A percentile compares a stretch with the other conserved stretches of the same genome.
phyloP scores from a whole-genome alignment of 441 rosid genomes.

The Raphanus hybrid region DNA sequence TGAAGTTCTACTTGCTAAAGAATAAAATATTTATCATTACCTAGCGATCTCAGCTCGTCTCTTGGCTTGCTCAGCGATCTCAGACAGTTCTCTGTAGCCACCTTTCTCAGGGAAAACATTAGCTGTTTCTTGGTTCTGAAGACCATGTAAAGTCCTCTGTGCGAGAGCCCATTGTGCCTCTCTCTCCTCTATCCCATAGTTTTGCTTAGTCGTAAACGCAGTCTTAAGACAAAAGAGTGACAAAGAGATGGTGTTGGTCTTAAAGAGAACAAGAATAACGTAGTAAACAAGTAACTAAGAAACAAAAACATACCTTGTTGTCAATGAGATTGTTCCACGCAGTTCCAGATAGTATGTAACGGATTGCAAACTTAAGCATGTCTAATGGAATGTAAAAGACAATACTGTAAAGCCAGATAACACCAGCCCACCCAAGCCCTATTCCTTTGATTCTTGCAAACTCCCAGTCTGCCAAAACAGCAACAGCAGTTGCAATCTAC shows the following conservation, averaged over 20 bases:
- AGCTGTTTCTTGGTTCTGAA: constrained; percentile 70
- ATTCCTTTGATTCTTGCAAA: constrained; percentile 79
- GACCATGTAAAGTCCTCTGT: constrained; percentile 90
- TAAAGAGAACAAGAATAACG: constrained; percentile 8
- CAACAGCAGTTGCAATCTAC: constrained; percentile 79
- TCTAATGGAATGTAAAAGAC: constrained; percentile 85
- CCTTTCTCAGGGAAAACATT: constrained; percentile 65
- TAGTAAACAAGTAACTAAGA: background rate
- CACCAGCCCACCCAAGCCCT: constrained; percentile 97
- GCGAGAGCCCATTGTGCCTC: constrained; percentile 98
- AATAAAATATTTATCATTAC: constrained; percentile 38
- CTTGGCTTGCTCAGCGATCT: constrained; percentile 95
- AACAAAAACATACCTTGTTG: constrained; percentile 59
- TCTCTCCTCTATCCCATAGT: constrained; percentile 88
- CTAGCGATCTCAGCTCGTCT: constrained; percentile 93
- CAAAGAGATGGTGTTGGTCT: background rate
- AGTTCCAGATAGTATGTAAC: constrained; percentile 81
- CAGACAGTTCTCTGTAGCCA: constrained; percentile 87
- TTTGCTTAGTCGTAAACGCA: constrained; percentile 93
- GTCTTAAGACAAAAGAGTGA: constrained; percentile 49
- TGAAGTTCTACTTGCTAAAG: background rate
- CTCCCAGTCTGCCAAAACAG: constrained; percentile 73
- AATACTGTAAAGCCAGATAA: constrained; percentile 82
- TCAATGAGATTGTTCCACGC: constrained; percentile 90
- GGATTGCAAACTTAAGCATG: constrained; percentile 71